A percentile compares a stretch with the other conserved stretches of the same genome.
These are phyloP conservation scores for Talaromyces sp. DNA, from an alignment of 2,329 filamentous ascomycete species.

Conservation along the genomic window DNA sequence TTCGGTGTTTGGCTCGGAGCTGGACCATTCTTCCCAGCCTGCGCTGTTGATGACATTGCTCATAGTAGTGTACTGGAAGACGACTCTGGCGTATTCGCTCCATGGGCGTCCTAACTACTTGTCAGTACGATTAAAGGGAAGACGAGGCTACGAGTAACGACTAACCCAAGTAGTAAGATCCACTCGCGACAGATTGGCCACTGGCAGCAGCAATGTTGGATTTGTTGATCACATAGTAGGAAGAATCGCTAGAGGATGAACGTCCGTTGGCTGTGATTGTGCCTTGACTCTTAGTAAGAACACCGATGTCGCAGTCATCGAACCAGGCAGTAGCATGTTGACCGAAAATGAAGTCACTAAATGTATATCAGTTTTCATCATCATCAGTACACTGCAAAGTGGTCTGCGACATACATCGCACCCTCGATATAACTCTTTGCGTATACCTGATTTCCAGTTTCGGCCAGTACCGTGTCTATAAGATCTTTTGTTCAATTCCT, in stretches of 20 bases:
- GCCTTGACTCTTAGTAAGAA: slow-evolving; percentile 39
- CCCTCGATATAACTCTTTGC: slow-evolving; percentile 56
- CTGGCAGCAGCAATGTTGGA: slow-evolving; percentile 14
- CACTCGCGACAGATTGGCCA: slow-evolving; percentile 1
- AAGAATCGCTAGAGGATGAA: slow-evolving; percentile 35
- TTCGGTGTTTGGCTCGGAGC: slow-evolving; percentile 46
- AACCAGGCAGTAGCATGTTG: slow-evolving; percentile 53
- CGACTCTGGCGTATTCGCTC: slow-evolving; percentile 15
- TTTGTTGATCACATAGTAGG: slow-evolving; percentile 57
- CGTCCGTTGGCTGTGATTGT: slow-evolving; percentile 50
- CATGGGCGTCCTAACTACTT: slow-evolving; percentile 10
- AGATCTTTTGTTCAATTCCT: background rate
- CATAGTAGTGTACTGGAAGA: slow-evolving; percentile 14
- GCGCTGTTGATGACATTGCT: slow-evolving; percentile 54
- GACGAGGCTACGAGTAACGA: background rate
- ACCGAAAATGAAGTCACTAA: slow-evolving; percentile 57
- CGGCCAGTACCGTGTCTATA: slow-evolving; percentile 50
- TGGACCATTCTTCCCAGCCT: slow-evolving; percentile 59
- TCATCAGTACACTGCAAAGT: background rate
- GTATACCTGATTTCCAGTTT: slow-evolving; percentile 55
- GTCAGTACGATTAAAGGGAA: background rate
- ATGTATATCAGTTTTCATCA: background rate
- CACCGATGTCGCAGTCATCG: slow-evolving; percentile 47
- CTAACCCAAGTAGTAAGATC: slow-evolving; percentile 12
- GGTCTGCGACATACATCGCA: slow-evolving; percentile 35